Conservation (phyloP, 345 rosid genomes). For the Eucalyptus globulus region DNA sequence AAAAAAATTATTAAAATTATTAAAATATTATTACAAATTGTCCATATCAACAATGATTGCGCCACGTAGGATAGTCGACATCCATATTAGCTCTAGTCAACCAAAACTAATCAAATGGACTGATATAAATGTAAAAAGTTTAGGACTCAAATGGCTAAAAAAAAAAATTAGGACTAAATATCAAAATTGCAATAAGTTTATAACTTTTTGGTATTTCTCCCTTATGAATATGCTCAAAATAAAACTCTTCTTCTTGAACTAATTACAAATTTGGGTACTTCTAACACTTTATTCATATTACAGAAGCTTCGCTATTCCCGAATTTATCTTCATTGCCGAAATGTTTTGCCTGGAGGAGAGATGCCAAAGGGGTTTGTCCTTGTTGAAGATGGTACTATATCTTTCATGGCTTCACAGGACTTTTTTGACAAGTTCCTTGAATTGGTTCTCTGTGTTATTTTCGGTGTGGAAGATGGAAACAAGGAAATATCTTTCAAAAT, state of each 20-base stretch:
- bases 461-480: not conserved
- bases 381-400: not conserved
- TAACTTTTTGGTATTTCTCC: too few species aligned
- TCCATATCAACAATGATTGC: too few species aligned
- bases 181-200: too few species aligned
- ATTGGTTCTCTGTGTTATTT: not conserved
- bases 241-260: not conserved
- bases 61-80: too few species aligned
- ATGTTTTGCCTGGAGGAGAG: not conserved
- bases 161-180: too few species aligned
- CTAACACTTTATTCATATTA: not conserved
- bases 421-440: not conserved
- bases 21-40: too few species aligned
- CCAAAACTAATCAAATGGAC: too few species aligned
- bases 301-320: not conserved
- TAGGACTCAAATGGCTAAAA: too few species aligned
- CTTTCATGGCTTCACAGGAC: not conserved
- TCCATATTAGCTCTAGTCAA: too few species aligned
- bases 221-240: not conserved
- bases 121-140: too few species aligned
- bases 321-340: not conserved
- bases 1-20: too few species aligned
- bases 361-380: not conserved
- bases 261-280: not conserved
- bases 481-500: not conserved